A percentile compares a stretch with the other conserved stretches of the same genome.
These are phyloP conservation scores for Ceratocystis albifundus DNA, from an alignment of 2,329 filamentous ascomycete genomes.

Conservation along the genomic window DNA sequence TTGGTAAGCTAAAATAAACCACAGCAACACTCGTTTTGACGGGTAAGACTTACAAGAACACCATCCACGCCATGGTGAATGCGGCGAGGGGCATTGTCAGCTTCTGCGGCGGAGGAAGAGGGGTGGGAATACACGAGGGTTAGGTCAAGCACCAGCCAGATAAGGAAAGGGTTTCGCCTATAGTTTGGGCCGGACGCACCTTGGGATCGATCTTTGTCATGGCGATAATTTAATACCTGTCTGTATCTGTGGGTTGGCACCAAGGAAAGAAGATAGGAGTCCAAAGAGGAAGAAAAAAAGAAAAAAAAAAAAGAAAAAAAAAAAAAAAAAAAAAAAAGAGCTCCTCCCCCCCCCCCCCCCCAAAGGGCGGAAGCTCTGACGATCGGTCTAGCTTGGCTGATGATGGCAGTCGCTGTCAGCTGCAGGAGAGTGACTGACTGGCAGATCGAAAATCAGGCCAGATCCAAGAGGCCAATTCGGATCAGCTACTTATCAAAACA, in stretches of 20 bases:
- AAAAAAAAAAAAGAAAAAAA: neutral
- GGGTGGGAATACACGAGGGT: constrained; percentile 19
- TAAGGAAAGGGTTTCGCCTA: neutral
- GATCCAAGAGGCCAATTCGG: neutral
- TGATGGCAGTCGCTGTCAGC: neutral
- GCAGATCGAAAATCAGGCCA: neutral
- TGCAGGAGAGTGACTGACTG: neutral
- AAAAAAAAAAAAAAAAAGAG: neutral
- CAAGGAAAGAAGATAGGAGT: no score
- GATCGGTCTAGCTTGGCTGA: neutral
- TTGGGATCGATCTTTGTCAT: constrained; percentile 23
- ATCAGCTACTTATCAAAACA: neutral
- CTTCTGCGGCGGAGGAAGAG: neutral
- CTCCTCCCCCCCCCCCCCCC: no score
- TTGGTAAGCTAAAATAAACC: constrained; percentile 3
- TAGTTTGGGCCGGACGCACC: constrained; percentile 15
- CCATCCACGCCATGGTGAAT: constrained; percentile 42
- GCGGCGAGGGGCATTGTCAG: constrained; percentile 41
- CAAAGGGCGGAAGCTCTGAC: neutral
- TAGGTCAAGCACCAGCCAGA: neutral
- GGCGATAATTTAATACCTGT: constrained; percentile 8
- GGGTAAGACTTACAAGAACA: constrained; percentile 35
- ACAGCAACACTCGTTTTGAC: neutral
- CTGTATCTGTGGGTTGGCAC: no score
- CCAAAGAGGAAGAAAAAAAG: neutral